Evolutionary conservation across 768 basidiomycete species (phyloP).

Genomic region (Cystofilobasidium macerans): DNA sequence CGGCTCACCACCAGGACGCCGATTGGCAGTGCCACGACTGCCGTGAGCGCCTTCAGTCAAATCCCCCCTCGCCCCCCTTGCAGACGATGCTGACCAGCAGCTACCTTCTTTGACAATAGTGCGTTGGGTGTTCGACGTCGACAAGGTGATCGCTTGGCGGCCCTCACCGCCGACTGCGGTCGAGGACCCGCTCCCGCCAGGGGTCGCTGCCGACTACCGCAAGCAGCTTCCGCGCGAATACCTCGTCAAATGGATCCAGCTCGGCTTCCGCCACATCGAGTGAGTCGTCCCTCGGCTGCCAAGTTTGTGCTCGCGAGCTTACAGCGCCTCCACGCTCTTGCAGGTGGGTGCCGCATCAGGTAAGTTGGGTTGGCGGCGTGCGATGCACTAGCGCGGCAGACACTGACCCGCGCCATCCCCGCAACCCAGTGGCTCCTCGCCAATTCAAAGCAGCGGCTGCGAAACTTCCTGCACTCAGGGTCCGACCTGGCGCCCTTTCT

Average conservation of each 20-base stretch:
- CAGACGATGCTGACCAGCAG: background rate
- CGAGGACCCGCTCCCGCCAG: slow-evolving; percentile 44
- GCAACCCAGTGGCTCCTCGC: slow-evolving; percentile 55
- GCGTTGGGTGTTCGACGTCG: slow-evolving; percentile 12
- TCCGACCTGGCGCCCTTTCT: slow-evolving; percentile 56
- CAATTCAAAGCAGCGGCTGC: slow-evolving; percentile 55
- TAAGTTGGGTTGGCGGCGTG: too few relatives aligned
- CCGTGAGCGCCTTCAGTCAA: slow-evolving; percentile 54
- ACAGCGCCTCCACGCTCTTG: too few relatives aligned
- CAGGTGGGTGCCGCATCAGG: slow-evolving; percentile 11
- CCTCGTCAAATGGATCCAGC: slow-evolving; percentile 73
- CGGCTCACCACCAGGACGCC: slow-evolving; percentile 30
- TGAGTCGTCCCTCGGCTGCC: slow-evolving; percentile 24
- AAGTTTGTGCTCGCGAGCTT: background rate
- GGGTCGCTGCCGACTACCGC: slow-evolving; percentile 48
- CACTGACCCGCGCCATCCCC: too few relatives aligned
- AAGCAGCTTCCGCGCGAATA: slow-evolving; percentile 71
- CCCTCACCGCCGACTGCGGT: slow-evolving; percentile 58
- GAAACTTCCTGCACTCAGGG: slow-evolving; percentile 62
- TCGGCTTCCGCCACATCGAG: slow-evolving; percentile 54
- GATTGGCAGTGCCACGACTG: slow-evolving; percentile 59
- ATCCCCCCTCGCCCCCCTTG: background rate
- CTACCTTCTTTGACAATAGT: background rate
- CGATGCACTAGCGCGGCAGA: too few relatives aligned
- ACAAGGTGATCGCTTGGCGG: slow-evolving; percentile 79